Percentiles rank a stretch among this genome's conserved stretches.
Evolutionary conservation across 495 filamentous ascomycete genomes (phyloP).

Genomic region (Evernia prunastri): DNA sequence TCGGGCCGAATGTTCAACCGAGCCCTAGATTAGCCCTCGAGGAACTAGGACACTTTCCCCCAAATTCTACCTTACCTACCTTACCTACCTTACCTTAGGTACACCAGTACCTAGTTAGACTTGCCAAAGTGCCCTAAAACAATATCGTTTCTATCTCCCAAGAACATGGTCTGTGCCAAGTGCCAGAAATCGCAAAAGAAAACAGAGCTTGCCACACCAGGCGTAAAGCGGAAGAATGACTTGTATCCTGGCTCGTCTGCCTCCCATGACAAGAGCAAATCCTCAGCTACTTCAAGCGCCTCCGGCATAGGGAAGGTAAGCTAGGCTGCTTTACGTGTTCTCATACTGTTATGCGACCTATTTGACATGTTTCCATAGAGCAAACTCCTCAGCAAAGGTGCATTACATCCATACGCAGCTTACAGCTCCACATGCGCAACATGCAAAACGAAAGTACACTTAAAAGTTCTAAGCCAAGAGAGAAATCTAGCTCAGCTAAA

Average conservation of each 20-base stretch:
- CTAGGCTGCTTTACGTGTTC: slow-evolving; percentile 14
- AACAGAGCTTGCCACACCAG: slow-evolving; percentile 60
- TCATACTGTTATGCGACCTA: background rate
- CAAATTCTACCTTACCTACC: too few species aligned
- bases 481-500: background rate
- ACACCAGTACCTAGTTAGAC: too few species aligned
- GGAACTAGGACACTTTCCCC: too few species aligned
- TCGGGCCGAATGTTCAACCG: background rate
- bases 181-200: slow-evolving; percentile 56
- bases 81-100: too few species aligned
- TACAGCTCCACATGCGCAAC: slow-evolving; percentile 55
- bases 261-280: slow-evolving; percentile 25
- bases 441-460: slow-evolving; percentile 52
- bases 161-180: slow-evolving; percentile 65
- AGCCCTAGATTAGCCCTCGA: too few species aligned
- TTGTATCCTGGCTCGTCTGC: slow-evolving; percentile 64
- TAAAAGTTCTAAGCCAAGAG: background rate
- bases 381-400: slow-evolving; percentile 60
- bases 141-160: too few species aligned
- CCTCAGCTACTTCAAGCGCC: slow-evolving; percentile 50
- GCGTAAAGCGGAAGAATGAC: slow-evolving; percentile 64
- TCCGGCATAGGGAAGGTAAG: slow-evolving; percentile 48
- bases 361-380: slow-evolving; percentile 38
- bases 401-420: slow-evolving; percentile 63
- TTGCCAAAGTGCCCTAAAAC: too few species aligned